These are phyloP conservation scores for Cubamyces sp. DNA, from an alignment of 768 basidiomycete genomes.

Conservation along the genomic window DNA sequence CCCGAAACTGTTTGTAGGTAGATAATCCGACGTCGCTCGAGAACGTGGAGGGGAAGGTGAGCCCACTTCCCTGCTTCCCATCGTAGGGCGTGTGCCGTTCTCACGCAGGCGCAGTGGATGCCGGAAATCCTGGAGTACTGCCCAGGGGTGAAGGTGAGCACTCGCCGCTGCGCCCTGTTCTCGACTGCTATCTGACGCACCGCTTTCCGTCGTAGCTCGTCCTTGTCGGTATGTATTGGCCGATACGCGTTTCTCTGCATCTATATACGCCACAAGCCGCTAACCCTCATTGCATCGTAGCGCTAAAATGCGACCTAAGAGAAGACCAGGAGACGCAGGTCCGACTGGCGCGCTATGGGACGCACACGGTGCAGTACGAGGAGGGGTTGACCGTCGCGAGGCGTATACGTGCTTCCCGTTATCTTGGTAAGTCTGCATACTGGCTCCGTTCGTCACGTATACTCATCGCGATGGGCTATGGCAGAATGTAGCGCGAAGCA, in stretches of 20 bases:
- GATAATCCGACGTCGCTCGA: slow-evolving; percentile 96
- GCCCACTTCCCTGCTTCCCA: background rate
- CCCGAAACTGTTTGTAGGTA: slow-evolving; percentile 50
- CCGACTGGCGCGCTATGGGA: slow-evolving; percentile 68
- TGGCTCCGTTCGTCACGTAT: background rate
- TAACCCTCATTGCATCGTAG: slow-evolving; percentile 46
- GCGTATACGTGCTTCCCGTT: slow-evolving; percentile 90
- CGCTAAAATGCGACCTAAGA: slow-evolving; percentile 93
- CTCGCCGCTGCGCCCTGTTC: slow-evolving; percentile 1
- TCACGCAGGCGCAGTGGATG: slow-evolving; percentile 71
- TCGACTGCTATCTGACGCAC: too few species aligned
- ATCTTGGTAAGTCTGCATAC: slow-evolving; percentile 69
- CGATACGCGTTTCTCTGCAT: background rate
- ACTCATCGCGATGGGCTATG: slow-evolving; percentile 3
- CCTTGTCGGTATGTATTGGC: slow-evolving; percentile 73
- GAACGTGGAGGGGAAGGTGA: slow-evolving; percentile 92
- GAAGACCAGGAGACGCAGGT: slow-evolving; percentile 79
- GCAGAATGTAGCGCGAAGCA: slow-evolving; percentile 97
- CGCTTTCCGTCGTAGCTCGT: slow-evolving; percentile 57
- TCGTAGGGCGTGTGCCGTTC: background rate
- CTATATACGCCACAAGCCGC: background rate
- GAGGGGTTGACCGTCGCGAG: slow-evolving; percentile 87
- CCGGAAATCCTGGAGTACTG: slow-evolving; percentile 92
- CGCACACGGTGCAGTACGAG: slow-evolving; percentile 86
- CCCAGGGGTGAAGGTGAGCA: slow-evolving; percentile 87